These are phyloP conservation scores for Rhodotorula sp. DNA, from an alignment of 1,284 basidiomycete genomes.

Conservation along the genomic window DNA sequence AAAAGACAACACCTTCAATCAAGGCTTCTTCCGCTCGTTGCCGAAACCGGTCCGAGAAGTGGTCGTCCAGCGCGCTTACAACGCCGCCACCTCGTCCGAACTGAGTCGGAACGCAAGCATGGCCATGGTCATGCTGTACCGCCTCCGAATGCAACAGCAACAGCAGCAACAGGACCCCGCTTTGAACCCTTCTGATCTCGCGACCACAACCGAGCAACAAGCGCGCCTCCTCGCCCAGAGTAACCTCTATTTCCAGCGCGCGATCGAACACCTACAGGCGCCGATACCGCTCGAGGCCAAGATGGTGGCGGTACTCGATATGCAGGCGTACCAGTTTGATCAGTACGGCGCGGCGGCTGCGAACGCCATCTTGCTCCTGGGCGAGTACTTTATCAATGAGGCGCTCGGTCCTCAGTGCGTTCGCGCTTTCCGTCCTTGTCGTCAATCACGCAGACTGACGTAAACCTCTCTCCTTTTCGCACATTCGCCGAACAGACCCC, in stretches of 20 bases:
- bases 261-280: conserved; percentile 29
- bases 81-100: conserved; percentile 24
- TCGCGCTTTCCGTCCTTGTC: too few relatives aligned
- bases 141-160: conserved; percentile 19
- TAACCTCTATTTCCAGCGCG: conserved; percentile 30
- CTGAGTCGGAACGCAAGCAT: conserved; percentile 22
- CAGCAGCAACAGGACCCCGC: not conserved
- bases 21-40: conserved; percentile 34
- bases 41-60: conserved; percentile 36
- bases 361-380: conserved; percentile 29
- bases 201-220: conserved; percentile 10
- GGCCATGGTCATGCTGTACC: conserved; percentile 33
- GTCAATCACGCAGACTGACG: too few relatives aligned
- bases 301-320: conserved; percentile 28
- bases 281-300: conserved; percentile 37
- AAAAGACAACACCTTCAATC: conserved; percentile 30
- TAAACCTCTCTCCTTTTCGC: not conserved
- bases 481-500: conserved; percentile 3
- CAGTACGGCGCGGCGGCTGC: conserved; percentile 27
- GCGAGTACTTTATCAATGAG: conserved; percentile 29
- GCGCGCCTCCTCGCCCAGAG: conserved; percentile 25
- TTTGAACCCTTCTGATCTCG: not conserved
- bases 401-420: conserved; percentile 25
- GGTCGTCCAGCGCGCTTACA: conserved; percentile 14
- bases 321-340: conserved; percentile 33